Base-by-base conservation (phyloP, 805 yeast species). In the Debaryomyces castellii region DNA sequence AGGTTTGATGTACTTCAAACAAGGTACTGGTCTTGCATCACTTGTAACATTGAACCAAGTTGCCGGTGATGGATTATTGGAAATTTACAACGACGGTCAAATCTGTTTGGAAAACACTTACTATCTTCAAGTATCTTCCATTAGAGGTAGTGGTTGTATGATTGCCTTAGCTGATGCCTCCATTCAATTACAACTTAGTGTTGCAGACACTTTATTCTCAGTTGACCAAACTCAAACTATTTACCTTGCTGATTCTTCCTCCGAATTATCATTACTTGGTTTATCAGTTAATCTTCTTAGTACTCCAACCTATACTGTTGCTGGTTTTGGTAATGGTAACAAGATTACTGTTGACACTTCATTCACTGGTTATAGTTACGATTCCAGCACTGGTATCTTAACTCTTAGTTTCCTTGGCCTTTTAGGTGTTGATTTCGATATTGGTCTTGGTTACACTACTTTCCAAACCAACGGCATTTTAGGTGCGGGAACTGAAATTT, bases 101-200 rank as follows among this genome's bases (percentile, higher is more conserved):
- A 58, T 62, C 40, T 64, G 69, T 52, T 55, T 65, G 36, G 27
- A 47, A 41, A 62, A 58, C 35, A 48, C 53, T 24, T 40, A 41
- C 2, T 64, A 57, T 46, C 40, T 42, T n/a, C 69, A 63, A 49
- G 46, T 54, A 1, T 52, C 61, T 12, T 37, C 35, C 18, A 51
- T 65, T 33, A 8, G 20, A 2, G 69, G 69, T 21, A 21, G 48
- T n/a, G 71, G 71, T 24, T 65, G 71, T 54, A 49, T 62, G 17
- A 49, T 41, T 40, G 53, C 54, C 17, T 60, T 48, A 12, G 43
- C 7, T 3, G 35, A 48, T 21, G 37, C 55, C n/a, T 41, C 46
- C 21, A 43, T 48, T n/a, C 43, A 21, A 28, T 28, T 28, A 28
- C 33, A 28, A 28, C 33, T 28, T 6, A 28, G 33, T 28, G 36